Percentiles rank a stretch among this genome's conserved stretches.
These are phyloP conservation scores for Striga hermonthica DNA, from an alignment of 305 asterid genomes.

Conservation along the genomic window DNA sequence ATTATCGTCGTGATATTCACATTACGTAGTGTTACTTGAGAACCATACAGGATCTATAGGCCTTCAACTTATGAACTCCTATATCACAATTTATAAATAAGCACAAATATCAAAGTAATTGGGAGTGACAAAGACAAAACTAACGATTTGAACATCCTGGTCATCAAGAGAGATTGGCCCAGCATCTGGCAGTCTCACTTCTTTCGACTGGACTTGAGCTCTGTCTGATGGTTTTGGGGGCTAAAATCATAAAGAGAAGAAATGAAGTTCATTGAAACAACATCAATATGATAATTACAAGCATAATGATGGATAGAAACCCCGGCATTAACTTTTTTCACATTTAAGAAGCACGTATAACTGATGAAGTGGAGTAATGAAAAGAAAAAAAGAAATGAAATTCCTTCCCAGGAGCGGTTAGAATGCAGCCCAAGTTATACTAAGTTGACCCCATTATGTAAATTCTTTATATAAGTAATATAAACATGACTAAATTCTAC, in stretches of 20 bases:
- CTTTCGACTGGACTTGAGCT: conserved; percentile 78
- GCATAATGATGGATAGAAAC: background rate
- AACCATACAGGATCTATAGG: conserved; percentile 17
- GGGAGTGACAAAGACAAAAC: conserved; percentile 34
- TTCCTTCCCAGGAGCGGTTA: background rate
- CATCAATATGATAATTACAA: background rate
- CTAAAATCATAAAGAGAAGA: conserved; percentile 37
- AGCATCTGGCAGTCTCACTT: conserved; percentile 82
- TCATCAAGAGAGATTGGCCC: conserved; percentile 76
- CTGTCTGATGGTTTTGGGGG: conserved; percentile 82
- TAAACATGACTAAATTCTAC: too few relatives aligned
- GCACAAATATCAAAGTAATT: conserved; percentile 5
- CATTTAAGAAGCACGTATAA: conserved; percentile 7
- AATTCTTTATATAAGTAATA: too few relatives aligned
- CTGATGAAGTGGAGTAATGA: conserved; percentile 4
- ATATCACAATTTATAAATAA: conserved; percentile 14
- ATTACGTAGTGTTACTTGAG: conserved; percentile 13
- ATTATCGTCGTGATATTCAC: conserved; percentile 5
- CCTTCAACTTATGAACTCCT: conserved; percentile 5
- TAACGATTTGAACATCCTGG: conserved; percentile 84
- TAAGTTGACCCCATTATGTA: too few relatives aligned
- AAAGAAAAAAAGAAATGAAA: background rate
- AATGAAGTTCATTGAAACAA: conserved; percentile 18
- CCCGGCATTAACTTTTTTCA: background rate
- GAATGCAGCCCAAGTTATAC: too few relatives aligned